A percentile compares a stretch with the other conserved stretches of the same genome.
phyloP scores from a whole-genome alignment of 805 yeast genomes.

The Barnettozyma botsteinii region DNA sequence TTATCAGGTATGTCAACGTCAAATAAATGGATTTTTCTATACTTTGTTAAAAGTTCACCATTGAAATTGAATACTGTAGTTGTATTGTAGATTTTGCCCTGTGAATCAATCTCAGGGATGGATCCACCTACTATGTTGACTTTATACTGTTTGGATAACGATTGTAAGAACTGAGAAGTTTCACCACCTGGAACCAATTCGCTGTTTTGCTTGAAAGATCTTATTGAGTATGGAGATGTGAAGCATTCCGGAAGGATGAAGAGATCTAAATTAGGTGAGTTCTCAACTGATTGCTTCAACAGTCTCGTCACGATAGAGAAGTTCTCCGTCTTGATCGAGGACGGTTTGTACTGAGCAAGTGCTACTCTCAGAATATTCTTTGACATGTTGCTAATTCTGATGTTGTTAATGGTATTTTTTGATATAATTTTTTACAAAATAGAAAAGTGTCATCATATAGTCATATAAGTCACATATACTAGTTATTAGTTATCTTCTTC shows the following conservation, averaged over 20 bases:
- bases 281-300: conserved; percentile 51
- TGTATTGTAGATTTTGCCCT: conserved; percentile 58
- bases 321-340: conserved; percentile 67
- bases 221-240: conserved; percentile 89
- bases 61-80: conserved; percentile 62
- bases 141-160: conserved; percentile 57
- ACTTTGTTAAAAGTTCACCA: conserved; percentile 61
- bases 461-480: too few relatives aligned
- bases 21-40: conserved; percentile 18
- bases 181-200: conserved; percentile 74
- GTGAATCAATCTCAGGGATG: conserved; percentile 62
- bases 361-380: conserved; percentile 54
- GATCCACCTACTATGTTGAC: conserved; percentile 85
- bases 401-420: too few relatives aligned
- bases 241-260: conserved; percentile 92
- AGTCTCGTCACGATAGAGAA: conserved; percentile 54
- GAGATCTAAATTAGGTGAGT: conserved; percentile 60
- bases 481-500: background rate
- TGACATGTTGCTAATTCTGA: background rate
- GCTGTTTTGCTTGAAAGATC: conserved; percentile 78
- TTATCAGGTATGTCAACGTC: conserved; percentile 71
- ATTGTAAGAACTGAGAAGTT: conserved; percentile 53
- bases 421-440: too few relatives aligned
- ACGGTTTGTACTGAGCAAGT: conserved; percentile 70
- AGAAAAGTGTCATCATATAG: too few relatives aligned